Base-by-base conservation (phyloP, 73 alveolate species). In the Tetrahymena thermophila region DNA sequence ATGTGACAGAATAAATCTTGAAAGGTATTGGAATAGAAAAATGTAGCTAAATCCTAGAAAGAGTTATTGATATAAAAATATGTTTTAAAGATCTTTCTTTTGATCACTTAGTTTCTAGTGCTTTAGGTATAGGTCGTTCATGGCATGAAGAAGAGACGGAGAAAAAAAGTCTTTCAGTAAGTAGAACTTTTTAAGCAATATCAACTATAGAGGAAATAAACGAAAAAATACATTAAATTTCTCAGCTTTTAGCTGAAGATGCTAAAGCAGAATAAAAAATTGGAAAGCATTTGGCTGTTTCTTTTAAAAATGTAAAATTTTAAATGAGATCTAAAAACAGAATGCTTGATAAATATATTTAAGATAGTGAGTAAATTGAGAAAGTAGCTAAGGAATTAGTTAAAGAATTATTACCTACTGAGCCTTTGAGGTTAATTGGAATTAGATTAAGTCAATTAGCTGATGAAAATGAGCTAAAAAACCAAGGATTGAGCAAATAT, bases 1-100 rank as follows among this genome's bases (percentile, higher is more conserved):
- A 98, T 94, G 98, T 98, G 85, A 93, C 98, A 7, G 99, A 98
- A 89, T 93, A 95, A 85, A 94, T 94, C 35, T 95, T 98, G 58
- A 94, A 94, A 35, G 97, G 95, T 6, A 94, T 98, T 28, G 98
- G 98, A 7, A 94, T 98, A 19, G 83, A 94, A 16, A 95, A 94
- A 1, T 98, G 99, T 56, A 84, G 93, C 83, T 97, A 98, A 89
- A 96, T 98, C 4, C 34, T 97, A 28, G 97, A 97, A 8, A 98
- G 97, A 55, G 94, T 97, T 9, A 96, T 56, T 35, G 99, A 98
- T 40, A 38, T 98, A 28, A 93, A 55, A 42, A 57, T 98, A 6
- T 42, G 93, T 85, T 96, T 97, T 43, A 85, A 96, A 21, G 98
- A 96, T 35, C 96, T 96, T 35, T 93, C 98, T 4, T 83, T 98